These are phyloP conservation scores for Termitomyces titanicus DNA, from an alignment of 768 basidiomycete genomes.

Conservation along the genomic window DNA sequence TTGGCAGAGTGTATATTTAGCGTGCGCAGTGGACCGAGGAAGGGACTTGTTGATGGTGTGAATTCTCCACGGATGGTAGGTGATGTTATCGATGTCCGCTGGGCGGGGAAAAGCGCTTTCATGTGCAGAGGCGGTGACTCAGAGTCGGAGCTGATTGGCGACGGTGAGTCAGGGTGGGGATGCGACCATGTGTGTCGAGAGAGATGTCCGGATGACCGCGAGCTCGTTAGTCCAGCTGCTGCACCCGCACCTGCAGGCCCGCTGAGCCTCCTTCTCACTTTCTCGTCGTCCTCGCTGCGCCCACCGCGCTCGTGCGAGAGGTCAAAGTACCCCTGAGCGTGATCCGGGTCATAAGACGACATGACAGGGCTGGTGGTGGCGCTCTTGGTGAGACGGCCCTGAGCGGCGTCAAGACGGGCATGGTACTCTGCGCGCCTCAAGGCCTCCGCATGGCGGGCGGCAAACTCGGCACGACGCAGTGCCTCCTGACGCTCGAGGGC, in stretches of 20 bases:
- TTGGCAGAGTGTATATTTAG: constrained; percentile 71
- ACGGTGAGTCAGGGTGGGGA: constrained; percentile 48
- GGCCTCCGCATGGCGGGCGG: constrained; percentile 69
- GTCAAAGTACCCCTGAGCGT: constrained; percentile 33
- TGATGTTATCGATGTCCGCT: constrained; percentile 18
- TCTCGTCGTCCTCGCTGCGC: constrained; percentile 10
- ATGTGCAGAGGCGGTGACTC: constrained; percentile 37
- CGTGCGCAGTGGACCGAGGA: constrained; percentile 73
- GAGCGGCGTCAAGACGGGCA: constrained; percentile 39
- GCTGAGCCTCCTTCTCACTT: constrained; percentile 44
- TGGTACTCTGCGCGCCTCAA: constrained; percentile 71
- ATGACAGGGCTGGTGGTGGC: constrained; percentile 65
- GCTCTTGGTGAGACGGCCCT: constrained; percentile 47
- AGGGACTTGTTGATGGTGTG: constrained; percentile 73
- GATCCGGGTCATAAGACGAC: constrained; percentile 10
- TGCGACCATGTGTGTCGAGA: constrained; percentile 26
- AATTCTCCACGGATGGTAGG: constrained; percentile 28
- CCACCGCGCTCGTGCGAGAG: constrained; percentile 31
- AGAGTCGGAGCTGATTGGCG: constrained; percentile 69
- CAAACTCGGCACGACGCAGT: constrained; percentile 81
- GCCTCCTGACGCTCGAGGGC: constrained; percentile 87
- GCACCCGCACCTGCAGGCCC: constrained; percentile 47
- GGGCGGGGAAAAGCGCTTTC: constrained; percentile 16
- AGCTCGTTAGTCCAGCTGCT: constrained; percentile 23
- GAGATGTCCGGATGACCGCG: constrained; percentile 40